phyloP scores from a whole-genome alignment of 139 green algal species.

The Coccomyxa sp. region DNA sequence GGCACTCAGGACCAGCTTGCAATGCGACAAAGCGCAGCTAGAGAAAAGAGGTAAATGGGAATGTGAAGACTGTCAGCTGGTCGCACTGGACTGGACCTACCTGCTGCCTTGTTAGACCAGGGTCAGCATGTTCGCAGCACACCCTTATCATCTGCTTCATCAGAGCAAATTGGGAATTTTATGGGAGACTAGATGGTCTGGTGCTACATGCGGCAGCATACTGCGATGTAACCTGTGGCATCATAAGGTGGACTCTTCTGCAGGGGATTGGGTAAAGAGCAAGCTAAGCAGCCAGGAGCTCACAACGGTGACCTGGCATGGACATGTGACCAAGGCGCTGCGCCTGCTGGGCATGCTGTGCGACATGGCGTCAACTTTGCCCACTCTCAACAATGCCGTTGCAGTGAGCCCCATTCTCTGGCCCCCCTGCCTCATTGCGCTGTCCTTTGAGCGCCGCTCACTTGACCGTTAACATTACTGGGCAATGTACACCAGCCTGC shows the following conservation, averaged over 20 bases:
- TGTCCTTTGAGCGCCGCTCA: too few relatives aligned
- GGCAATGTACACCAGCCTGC: neutral
- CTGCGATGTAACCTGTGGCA: neutral
- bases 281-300: neutral
- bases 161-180: neutral
- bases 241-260: neutral
- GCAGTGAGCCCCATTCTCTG: too few relatives aligned
- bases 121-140: too few relatives aligned
- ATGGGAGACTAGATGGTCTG: neutral
- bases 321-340: neutral
- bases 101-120: too few relatives aligned
- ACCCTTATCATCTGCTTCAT: neutral
- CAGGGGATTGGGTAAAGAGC: neutral
- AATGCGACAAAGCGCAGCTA: too few relatives aligned
- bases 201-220: neutral
- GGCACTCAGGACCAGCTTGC: too few relatives aligned
- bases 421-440: too few relatives aligned
- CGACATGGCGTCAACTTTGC: neutral
- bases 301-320: neutral
- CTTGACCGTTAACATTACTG: too few relatives aligned
- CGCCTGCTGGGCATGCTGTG: conserved; percentile 1
- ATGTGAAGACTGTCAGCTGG: too few relatives aligned
- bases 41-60: too few relatives aligned
- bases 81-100: too few relatives aligned
- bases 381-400: neutral